Evolutionary conservation across 768 basidiomycete genomes (phyloP).

Genomic region (Auricularia sp.): DNA sequence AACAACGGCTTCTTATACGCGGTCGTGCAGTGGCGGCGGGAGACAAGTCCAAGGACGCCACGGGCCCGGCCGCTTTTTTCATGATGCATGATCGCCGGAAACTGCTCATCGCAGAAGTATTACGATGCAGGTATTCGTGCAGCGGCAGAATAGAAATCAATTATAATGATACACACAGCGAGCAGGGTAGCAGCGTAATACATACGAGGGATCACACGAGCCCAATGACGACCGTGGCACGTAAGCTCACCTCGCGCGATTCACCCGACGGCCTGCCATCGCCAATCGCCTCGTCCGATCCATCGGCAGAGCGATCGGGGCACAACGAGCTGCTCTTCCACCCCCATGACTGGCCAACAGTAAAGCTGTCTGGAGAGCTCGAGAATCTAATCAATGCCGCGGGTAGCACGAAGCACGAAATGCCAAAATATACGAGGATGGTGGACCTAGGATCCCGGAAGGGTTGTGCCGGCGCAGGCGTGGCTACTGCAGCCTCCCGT

Average conservation of each 20-base stretch:
- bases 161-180: no score
- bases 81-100: no score
- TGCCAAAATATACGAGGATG: slow-evolving; percentile 73
- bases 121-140: no score
- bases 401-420: slow-evolving; percentile 75
- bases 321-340: slow-evolving; percentile 66
- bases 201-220: slow-evolving; percentile 38
- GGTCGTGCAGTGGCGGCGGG: no score
- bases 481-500: slow-evolving; percentile 21
- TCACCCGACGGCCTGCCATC: slow-evolving; percentile 27
- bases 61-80: no score
- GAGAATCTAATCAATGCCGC: slow-evolving; percentile 75
- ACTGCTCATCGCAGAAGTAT: no score
- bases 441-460: slow-evolving; percentile 67
- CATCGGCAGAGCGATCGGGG: slow-evolving; percentile 21
- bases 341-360: slow-evolving; percentile 84
- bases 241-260: slow-evolving; percentile 48
- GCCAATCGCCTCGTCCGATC: slow-evolving; percentile 10
- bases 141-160: no score
- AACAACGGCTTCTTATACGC: not conserved
- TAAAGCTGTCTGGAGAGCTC: slow-evolving; percentile 78
- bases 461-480: slow-evolving; percentile 44
- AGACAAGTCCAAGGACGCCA: no score
- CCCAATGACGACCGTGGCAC: slow-evolving; percentile 73
- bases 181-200: not conserved